Base-by-base conservation (phyloP, 2,329 filamentous ascomycete species). In the Aspergillus sp. region DNA sequence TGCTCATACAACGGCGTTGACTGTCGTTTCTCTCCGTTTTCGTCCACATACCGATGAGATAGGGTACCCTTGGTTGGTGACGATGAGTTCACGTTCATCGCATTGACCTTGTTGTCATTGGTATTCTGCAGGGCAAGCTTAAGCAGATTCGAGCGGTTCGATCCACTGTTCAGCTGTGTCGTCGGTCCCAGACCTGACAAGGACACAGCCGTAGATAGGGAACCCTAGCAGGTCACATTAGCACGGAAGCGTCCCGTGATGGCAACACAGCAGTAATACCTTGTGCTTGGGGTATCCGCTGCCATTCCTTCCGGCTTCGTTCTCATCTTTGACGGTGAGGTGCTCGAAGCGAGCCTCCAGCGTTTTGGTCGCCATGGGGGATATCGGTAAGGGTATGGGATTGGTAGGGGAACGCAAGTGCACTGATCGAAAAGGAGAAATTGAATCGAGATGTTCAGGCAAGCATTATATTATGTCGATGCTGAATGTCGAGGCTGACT, bases 291-390 rank as follows among this genome's bases (percentile, higher is more conserved):
- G 79, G 69, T 88, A 86, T 22, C 69, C 58, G 57, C 79, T 79
- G 51, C 74, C 74, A 56, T 75, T 77, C 57, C 83, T 79, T 50
- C 75, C 75, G 30, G 77, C 73, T 53, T 90, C 87, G 67, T 93
- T 95, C 74, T 96, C 92, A 67, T 96, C 92, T 63, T 89, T 87
- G 57, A 96, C 89, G 17, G 89, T 87, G 76, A 96, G 83, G 73
- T 86, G 87, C 84, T 96, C 91, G 67, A 97, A 90, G 64, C 89
- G 89, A 74, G 88, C 80, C 76, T 96, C 93, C 44, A 97, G 80
- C 47, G 84, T 85, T 62, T 89, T 84, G 53, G 88, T 83, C 59
- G 92, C 84, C 88, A 93, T 82, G 41, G 45, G 85, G 57, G 16
- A 7, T 17, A 44, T 47, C 30, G 16, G 48, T 44, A 22, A 50